phyloP scores from a whole-genome alignment of 1,284 basidiomycete genomes.

The Phellinidium pouzarii region DNA sequence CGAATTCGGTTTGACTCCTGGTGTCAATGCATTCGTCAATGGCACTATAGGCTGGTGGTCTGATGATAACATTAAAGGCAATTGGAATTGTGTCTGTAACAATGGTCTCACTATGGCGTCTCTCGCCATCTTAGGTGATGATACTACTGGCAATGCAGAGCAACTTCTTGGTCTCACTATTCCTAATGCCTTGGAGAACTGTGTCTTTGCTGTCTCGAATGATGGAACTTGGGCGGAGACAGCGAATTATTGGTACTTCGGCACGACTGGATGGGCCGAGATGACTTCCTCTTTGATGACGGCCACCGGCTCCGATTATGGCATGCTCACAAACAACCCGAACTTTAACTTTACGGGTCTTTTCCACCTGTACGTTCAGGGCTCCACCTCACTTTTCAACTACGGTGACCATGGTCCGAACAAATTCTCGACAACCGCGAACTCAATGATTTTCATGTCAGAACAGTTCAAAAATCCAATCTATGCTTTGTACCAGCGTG shows the following conservation, averaged over 20 bases:
- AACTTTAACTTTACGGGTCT: constrained; percentile 71
- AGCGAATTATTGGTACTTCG: constrained; percentile 95
- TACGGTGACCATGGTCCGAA: constrained; percentile 95
- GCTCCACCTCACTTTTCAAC: constrained; percentile 84
- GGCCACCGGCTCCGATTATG: constrained; percentile 81
- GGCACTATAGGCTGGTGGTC: constrained; percentile 55
- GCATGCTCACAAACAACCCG: constrained; percentile 64
- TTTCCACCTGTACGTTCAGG: constrained; percentile 88
- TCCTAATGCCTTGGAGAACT: constrained; percentile 74
- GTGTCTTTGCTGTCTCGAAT: constrained; percentile 52
- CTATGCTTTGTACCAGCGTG: constrained; percentile 88
- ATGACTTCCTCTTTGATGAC: constrained; percentile 78
- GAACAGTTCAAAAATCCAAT: constrained; percentile 59
- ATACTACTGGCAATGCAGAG: constrained; percentile 67
- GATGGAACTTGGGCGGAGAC: constrained; percentile 97
- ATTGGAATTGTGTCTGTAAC: constrained; percentile 99
- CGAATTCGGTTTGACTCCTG: constrained; percentile 69
- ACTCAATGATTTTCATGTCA: constrained; percentile 69
- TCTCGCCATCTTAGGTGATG: constrained; percentile 85
- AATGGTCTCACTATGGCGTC: constrained; percentile 85
- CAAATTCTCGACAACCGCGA: constrained; percentile 85
- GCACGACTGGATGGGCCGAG: constrained; percentile 91
- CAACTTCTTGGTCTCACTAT: constrained; percentile 65
- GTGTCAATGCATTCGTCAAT: constrained; percentile 45
- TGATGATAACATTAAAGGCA: constrained; percentile 53